These are phyloP conservation scores for Thraustochytrium striatum DNA, from an alignment of 352 stramenopile species.

Conservation along the genomic window DNA sequence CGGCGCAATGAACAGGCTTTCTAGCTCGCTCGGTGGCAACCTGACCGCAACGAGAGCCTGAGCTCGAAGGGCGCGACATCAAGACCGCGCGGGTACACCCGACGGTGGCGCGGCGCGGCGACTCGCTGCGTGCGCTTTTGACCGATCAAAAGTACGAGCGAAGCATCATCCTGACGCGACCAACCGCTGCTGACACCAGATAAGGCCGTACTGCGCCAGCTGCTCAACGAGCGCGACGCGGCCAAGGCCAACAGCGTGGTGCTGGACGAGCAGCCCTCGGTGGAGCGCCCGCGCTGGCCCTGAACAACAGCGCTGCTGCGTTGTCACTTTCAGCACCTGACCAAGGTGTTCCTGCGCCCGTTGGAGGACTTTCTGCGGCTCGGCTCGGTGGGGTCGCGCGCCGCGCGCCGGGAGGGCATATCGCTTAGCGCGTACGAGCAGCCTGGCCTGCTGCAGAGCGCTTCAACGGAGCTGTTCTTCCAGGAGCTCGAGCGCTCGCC, in stretches of 20 bases:
- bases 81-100: conserved; percentile 25
- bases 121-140: conserved; percentile 58
- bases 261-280: conserved; percentile 53
- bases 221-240: conserved; percentile 62
- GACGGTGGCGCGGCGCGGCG: conserved; percentile 32
- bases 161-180: conserved; percentile 41
- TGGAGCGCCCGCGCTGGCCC: conserved; percentile 67
- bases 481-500: conserved; percentile 22
- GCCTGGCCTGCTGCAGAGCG: conserved; percentile 2
- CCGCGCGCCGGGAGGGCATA: conserved; percentile 9
- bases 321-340: conserved; percentile 75
- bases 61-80: conserved; percentile 25
- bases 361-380: conserved; percentile 79
- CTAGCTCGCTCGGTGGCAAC: neutral
- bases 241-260: conserved; percentile 54
- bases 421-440: conserved; percentile 12
- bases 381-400: conserved; percentile 19
- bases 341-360: conserved; percentile 72
- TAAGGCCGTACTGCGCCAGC: conserved; percentile 62
- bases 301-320: conserved; percentile 77
- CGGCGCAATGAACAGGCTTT: neutral
- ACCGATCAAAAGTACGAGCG: conserved; percentile 39
- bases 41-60: conserved; percentile 12
- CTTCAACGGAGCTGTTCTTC: conserved; percentile 27
- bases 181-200: conserved; percentile 62